These are phyloP conservation scores for Talaromyces amestolkiae DNA, from an alignment of 2,329 filamentous ascomycete genomes.

Conservation along the genomic window DNA sequence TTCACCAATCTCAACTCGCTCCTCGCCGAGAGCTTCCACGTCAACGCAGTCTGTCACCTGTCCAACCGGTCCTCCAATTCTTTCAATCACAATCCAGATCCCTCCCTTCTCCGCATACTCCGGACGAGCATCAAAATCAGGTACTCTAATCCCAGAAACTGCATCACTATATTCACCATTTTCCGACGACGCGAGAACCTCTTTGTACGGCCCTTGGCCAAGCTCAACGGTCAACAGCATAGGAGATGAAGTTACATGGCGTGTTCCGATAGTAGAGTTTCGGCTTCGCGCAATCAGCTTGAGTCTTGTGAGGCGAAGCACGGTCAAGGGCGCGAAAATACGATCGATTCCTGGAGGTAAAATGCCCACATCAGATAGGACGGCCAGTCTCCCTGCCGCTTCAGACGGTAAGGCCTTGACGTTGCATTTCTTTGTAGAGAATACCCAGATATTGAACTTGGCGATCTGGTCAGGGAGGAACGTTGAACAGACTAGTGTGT, in stretches of 20 bases:
- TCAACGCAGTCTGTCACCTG: conserved; percentile 45
- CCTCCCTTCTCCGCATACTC: conserved; percentile 55
- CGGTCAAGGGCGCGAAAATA: conserved; percentile 52
- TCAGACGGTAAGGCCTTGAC: conserved; percentile 66
- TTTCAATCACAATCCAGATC: conserved; percentile 79
- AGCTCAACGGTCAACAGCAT: conserved; percentile 71
- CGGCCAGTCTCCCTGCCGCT: conserved; percentile 69
- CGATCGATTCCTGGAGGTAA: conserved; percentile 55
- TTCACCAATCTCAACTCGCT: conserved; percentile 43
- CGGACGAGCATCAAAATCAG: conserved; percentile 72
- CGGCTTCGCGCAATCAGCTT: conserved; percentile 54
- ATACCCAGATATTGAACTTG: conserved; percentile 72
- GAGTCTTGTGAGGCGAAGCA: conserved; percentile 60
- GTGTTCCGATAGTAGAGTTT: conserved; percentile 41
- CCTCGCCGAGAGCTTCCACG: conserved; percentile 44
- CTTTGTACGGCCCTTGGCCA: conserved; percentile 67
- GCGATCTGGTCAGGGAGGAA: conserved; percentile 79
- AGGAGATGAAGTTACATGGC: conserved; percentile 45
- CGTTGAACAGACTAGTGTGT: conserved; percentile 87
- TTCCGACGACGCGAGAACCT: conserved; percentile 64
- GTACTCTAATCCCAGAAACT: conserved; percentile 63
- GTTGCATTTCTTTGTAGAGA: conserved; percentile 55
- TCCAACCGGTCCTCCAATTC: conserved; percentile 63
- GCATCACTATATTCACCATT: conserved; percentile 73
- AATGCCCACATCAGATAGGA: conserved; percentile 43